These are phyloP conservation scores for Uronychia binucleata DNA, from an alignment of 73 alveolate species.

Conservation along the genomic window DNA sequence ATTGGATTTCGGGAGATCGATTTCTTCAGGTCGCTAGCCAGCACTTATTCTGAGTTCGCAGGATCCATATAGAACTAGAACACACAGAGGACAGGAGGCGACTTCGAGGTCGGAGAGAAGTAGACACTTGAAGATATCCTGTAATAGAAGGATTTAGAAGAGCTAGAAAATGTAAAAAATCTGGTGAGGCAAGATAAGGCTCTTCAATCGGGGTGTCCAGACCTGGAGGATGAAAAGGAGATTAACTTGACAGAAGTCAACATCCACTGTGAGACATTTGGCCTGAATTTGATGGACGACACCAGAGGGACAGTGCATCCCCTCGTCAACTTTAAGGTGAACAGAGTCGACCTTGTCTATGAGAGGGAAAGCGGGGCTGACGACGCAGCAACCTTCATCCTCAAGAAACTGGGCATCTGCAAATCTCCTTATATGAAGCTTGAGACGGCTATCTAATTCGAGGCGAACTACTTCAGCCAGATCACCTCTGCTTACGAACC, in stretches of 20 bases:
- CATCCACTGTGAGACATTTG: conserved; percentile 49
- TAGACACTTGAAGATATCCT: not conserved
- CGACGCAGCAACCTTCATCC: conserved; percentile 54
- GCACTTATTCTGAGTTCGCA: not conserved
- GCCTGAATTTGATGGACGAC: conserved; percentile 57
- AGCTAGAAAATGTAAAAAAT: not conserved
- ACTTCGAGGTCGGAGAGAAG: not conserved
- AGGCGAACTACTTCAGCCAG: conserved; percentile 46
- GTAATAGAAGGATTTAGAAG: not conserved
- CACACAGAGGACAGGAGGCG: not conserved
- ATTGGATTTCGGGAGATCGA: conserved; percentile 63
- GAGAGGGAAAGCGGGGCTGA: conserved; percentile 42
- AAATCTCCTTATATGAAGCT: conserved; percentile 24
- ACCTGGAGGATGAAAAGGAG: too few relatives aligned
- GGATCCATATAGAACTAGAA: not conserved
- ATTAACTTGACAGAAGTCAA: too few relatives aligned
- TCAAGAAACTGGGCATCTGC: conserved; percentile 33
- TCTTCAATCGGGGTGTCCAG: conserved; percentile 1
- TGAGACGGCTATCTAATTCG: conserved; percentile 29
- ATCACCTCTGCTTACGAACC: conserved; percentile 51
- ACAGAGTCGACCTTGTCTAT: conserved; percentile 22
- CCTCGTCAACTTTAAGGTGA: conserved; percentile 36
- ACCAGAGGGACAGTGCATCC: conserved; percentile 56
- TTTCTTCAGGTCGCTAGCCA: conserved; percentile 16
- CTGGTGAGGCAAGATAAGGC: not conserved